phyloP scores from a whole-genome alignment of 148 eudicot genomes.

The Arbutus unedo region DNA sequence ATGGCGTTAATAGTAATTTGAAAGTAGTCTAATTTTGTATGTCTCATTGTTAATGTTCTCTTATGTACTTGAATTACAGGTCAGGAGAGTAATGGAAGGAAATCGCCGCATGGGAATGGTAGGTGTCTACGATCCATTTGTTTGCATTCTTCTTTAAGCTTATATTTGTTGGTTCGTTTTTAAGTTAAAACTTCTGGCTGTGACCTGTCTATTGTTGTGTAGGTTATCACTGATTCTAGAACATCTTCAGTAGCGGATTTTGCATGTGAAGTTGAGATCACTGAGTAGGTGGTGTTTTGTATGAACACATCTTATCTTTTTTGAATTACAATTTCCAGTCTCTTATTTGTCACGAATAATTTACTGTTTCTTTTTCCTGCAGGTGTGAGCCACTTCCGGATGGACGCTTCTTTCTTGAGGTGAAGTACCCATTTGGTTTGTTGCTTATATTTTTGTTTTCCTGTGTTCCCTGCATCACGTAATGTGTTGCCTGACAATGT shows the following conservation, averaged over 20 bases:
- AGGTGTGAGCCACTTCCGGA: constrained; percentile 99
- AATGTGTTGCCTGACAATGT: background rate
- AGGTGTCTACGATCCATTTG: constrained; percentile 25
- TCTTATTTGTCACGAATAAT: background rate
- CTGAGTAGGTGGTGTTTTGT: constrained; percentile 36
- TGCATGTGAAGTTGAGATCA: constrained; percentile 98
- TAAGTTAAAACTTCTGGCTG: constrained; percentile 5
- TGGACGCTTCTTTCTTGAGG: constrained; percentile 98
- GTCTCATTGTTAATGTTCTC: background rate
- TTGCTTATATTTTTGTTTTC: constrained; percentile 17
- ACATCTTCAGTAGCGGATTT: constrained; percentile 80
- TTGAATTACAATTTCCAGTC: background rate
- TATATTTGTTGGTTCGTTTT: background rate
- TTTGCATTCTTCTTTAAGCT: constrained; percentile 18
- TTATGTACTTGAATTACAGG: constrained; percentile 47
- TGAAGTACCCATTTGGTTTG: constrained; percentile 17
- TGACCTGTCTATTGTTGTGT: constrained; percentile 23
- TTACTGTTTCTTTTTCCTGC: constrained; percentile 25
- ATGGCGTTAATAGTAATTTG: background rate
- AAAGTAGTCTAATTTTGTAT: background rate
- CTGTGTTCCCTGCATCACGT: constrained; percentile 18
- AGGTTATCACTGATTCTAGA: constrained; percentile 42
- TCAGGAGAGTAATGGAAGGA: constrained; percentile 99
- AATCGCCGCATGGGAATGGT: constrained; percentile 99
- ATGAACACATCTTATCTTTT: background rate